A percentile compares a stretch with the other conserved stretches of the same genome.
These are phyloP conservation scores for Urochloa ruziziensis DNA, from an alignment of 176 grass and related monocot species.

Conservation along the genomic window DNA sequence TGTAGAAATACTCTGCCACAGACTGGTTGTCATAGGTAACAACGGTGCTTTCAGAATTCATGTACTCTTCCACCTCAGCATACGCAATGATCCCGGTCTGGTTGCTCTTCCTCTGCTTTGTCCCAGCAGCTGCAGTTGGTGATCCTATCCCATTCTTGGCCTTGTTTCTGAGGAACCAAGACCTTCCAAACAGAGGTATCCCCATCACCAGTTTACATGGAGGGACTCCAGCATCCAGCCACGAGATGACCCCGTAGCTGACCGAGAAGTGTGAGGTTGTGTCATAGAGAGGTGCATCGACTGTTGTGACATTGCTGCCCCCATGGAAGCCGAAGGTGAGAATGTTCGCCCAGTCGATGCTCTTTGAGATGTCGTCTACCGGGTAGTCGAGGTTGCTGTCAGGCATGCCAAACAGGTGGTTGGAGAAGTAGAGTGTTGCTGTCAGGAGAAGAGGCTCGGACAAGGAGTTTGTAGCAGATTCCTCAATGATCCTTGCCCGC, in stretches of 20 bases:
- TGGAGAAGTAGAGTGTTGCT: constrained; percentile 64
- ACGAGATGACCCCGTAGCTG: constrained; percentile 72
- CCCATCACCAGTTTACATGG: constrained; percentile 74
- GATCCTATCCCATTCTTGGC: constrained; percentile 56
- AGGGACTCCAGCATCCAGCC: constrained; percentile 71
- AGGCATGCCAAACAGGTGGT: constrained; percentile 60
- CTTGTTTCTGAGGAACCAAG: constrained; percentile 80
- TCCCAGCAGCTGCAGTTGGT: constrained; percentile 53
- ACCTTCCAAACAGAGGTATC: constrained; percentile 63
- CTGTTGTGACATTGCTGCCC: constrained; percentile 45
- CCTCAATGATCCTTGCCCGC: constrained; percentile 48
- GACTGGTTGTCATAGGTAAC: constrained; percentile 50
- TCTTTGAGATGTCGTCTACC: constrained; percentile 43
- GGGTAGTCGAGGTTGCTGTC: constrained; percentile 63
- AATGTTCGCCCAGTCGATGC: constrained; percentile 60
- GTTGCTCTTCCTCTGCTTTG: constrained; percentile 70
- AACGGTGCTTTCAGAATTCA: constrained; percentile 21
- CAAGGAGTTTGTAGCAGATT: constrained; percentile 23
- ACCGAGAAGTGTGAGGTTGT: constrained; percentile 64
- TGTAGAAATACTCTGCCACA: constrained; percentile 56
- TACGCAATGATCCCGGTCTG: constrained; percentile 65
- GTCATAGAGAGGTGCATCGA: constrained; percentile 62
- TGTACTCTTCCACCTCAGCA: constrained; percentile 49
- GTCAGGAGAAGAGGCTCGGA: constrained; percentile 56
- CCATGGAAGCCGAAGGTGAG: constrained; percentile 58